Conservation (phyloP, 345 rosid genomes). For the Erodium maritimum region DNA sequence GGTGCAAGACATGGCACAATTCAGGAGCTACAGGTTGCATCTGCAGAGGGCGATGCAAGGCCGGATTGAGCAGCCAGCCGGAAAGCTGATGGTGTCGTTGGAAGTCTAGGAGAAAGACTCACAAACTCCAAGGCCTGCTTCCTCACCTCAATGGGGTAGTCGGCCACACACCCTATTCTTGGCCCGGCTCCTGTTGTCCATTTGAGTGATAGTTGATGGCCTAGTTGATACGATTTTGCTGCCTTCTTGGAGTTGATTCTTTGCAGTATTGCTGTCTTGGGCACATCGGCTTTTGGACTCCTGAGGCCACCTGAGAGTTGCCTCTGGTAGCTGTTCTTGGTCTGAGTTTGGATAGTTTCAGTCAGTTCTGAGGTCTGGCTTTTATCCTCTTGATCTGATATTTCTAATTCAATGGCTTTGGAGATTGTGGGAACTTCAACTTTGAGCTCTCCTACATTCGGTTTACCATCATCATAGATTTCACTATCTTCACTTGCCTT, state of each 20-base stretch:
- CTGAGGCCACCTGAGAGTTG: slow-evolving; percentile 69
- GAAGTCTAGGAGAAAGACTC: slow-evolving; percentile 50
- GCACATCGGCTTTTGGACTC: slow-evolving; percentile 60
- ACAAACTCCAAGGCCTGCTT: slow-evolving; percentile 73
- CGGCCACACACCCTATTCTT: slow-evolving; percentile 79
- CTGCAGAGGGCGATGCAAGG: no score
- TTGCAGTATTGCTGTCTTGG: slow-evolving; percentile 37
- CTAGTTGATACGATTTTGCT: slow-evolving; percentile 49
- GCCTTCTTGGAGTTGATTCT: slow-evolving; percentile 78
- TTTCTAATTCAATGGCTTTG: slow-evolving; percentile 15
- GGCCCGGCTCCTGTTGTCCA: slow-evolving; percentile 90
- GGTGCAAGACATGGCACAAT: neutral
- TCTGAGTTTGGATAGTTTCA: slow-evolving; percentile 15
- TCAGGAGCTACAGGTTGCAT: no score
- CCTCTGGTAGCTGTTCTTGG: slow-evolving; percentile 38
- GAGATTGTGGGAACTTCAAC: slow-evolving; percentile 5
- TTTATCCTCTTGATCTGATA: slow-evolving; percentile 15
- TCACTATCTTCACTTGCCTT: slow-evolving; percentile 58
- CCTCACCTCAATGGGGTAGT: slow-evolving; percentile 67
- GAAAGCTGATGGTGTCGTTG: slow-evolving; percentile 15
- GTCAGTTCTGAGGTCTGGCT: slow-evolving; percentile 10
- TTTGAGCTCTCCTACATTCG: slow-evolving; percentile 5
- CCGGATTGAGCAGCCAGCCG: neutral
- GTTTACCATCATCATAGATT: slow-evolving; percentile 27
- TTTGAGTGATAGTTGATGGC: slow-evolving; percentile 60